Conservation (phyloP, 73 alveolate species). For the Paramecium sonneborni region DNA sequence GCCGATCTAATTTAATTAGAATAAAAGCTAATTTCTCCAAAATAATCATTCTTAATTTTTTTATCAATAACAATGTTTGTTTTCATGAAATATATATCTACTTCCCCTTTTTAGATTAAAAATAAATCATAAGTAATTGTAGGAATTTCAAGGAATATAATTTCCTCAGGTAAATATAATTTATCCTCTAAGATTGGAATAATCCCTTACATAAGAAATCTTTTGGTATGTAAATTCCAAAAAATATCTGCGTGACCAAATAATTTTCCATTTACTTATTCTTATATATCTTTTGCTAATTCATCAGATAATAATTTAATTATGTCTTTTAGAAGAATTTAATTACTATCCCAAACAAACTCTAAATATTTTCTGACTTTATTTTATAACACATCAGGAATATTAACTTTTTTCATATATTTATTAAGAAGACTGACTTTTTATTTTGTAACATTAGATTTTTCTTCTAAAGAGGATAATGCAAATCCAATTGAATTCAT, state of each 20-base stretch:
- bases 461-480: not conserved
- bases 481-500: slow-evolving; percentile 54
- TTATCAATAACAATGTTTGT: slow-evolving; percentile 67
- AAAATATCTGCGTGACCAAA: not conserved
- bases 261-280: slow-evolving; percentile 32
- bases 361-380: slow-evolving; percentile 72
- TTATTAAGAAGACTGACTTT: slow-evolving; percentile 54
- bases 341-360: slow-evolving; percentile 57
- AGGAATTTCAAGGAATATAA: slow-evolving; percentile 66
- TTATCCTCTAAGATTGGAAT: not conserved
- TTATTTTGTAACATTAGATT: not conserved
- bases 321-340: not conserved
- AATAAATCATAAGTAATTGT: slow-evolving; percentile 41
- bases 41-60: slow-evolving; percentile 65
- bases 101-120: slow-evolving; percentile 68
- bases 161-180: slow-evolving; percentile 66
- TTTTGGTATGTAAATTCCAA: not conserved
- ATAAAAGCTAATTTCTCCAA: slow-evolving; percentile 79
- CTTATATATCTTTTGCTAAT: not conserved
- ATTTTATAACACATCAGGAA: slow-evolving; percentile 66
- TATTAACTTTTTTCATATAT: slow-evolving; percentile 53
- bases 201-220: not conserved
- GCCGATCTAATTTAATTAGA: slow-evolving; percentile 65
- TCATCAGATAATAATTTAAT: not conserved
- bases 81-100: slow-evolving; percentile 58